Evolutionary conservation across 1,284 basidiomycete genomes (phyloP), one percentile per base, ranked within the genome.

Genomic region (Puccinia novopanici): DNA sequence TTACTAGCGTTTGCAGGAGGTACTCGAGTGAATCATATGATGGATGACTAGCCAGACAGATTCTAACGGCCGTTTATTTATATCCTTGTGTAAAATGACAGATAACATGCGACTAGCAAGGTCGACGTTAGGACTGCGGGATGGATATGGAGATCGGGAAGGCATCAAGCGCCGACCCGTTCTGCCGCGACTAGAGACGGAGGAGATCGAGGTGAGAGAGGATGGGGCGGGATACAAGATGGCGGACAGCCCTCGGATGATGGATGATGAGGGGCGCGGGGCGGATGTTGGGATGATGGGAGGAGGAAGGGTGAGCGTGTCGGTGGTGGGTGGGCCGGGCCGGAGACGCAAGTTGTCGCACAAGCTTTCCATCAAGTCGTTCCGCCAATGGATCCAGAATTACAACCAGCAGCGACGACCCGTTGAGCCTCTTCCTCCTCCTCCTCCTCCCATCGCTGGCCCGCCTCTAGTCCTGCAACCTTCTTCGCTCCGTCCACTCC

Each of bases 361-460:
- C 22, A 63, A 61, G 17, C 37, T 76, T 1, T 76, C 74, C 8
- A 76, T 76, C 50, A 76, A 67, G 40, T 76, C 74, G 0, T 52
- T 76, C 30, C 57, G 74, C 0, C 55, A 76, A 34, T 76, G 74
- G 74, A 34, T 67, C 24, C 74, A 75, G 15, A 59, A 75, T 24
- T n/a, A n/a, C n/a, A n/a, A n/a, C n/a, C n/a, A n/a, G n/a, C 74
- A 75, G 65, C 55, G 72, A 9, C 70, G 70, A 6, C 65, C 65
- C 1, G 1, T 17, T 37, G 17, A n/a, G 3, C 30, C 2, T 68
- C 22, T 5, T 9, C 19, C 6, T 2, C 65, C 48, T 68, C 42
- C 22, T 24, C 61, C 40, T 34, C 40, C 27, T 34, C 15, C 40
- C 19, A 30, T 24, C 12, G 30, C 13, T 12, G 27, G 30, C 57